Conservation (phyloP, 768 basidiomycete species). For the Termitomyces sp. region DNA sequence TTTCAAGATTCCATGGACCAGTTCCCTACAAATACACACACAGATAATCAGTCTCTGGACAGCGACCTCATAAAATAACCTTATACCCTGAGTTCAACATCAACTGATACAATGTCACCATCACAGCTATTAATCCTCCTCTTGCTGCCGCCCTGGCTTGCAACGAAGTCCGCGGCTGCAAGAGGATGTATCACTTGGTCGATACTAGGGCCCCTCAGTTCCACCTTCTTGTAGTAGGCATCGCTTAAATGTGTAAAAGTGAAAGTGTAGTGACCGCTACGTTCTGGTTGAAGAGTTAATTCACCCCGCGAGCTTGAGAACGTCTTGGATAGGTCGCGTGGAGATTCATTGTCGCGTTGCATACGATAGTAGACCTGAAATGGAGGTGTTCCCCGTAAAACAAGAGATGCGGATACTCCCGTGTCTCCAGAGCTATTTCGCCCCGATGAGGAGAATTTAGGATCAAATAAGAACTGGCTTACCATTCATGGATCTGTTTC, state of each 20-base stretch:
- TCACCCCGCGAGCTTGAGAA: slow-evolving; percentile 74
- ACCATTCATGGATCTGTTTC: slow-evolving; percentile 92
- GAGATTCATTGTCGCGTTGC: slow-evolving; percentile 63
- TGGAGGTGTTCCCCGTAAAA: slow-evolving; percentile 85
- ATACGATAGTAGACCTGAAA: slow-evolving; percentile 80
- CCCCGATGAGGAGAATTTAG: not conserved
- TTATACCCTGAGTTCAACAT: slow-evolving; percentile 77
- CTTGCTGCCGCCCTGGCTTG: slow-evolving; percentile 37
- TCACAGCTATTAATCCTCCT: slow-evolving; percentile 72
- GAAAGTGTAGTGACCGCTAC: slow-evolving; percentile 87
- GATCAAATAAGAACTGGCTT: slow-evolving; percentile 10
- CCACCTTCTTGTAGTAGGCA: slow-evolving; percentile 73
- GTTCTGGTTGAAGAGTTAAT: slow-evolving; percentile 79
- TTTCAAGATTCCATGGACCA: slow-evolving; percentile 83
- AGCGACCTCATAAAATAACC: not conserved
- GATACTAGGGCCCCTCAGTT: slow-evolving; percentile 71
- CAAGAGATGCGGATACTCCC: slow-evolving; percentile 81
- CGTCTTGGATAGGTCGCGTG: slow-evolving; percentile 52
- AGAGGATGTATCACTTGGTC: slow-evolving; percentile 88
- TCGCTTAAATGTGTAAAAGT: slow-evolving; percentile 78
- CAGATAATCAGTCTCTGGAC: not conserved
- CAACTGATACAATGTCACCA: slow-evolving; percentile 68
- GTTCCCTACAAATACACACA: slow-evolving; percentile 54
- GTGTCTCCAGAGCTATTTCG: slow-evolving; percentile 76
- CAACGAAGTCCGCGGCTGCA: slow-evolving; percentile 72